Evolutionary conservation across 2,329 filamentous ascomycete species (phyloP).

Genomic region (Exophiala sp.): DNA sequence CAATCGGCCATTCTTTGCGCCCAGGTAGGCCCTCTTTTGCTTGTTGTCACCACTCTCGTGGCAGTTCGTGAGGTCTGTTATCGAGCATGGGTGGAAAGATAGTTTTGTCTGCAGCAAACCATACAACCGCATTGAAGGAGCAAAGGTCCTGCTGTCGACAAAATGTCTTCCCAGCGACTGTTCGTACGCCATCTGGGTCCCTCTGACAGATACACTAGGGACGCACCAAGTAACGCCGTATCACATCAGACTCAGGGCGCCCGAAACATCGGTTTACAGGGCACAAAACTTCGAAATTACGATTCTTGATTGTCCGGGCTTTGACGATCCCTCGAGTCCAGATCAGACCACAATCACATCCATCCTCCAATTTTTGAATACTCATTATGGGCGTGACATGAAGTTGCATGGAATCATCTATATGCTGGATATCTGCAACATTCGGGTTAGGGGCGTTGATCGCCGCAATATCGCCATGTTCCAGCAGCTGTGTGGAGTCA

Average conservation of each 20-base stretch:
- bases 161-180: too few species aligned
- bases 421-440: constrained; percentile 8
- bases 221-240: too few species aligned
- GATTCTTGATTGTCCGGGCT: constrained; percentile 22
- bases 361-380: constrained; percentile 7
- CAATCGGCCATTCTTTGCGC: neutral
- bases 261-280: neutral
- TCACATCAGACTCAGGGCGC: too few species aligned
- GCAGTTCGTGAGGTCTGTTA: too few species aligned
- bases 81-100: too few species aligned
- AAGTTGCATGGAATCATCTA: constrained; percentile 10
- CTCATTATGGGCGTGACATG: neutral
- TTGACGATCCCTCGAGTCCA: constrained; percentile 9
- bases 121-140: too few species aligned
- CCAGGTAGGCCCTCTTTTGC: neutral
- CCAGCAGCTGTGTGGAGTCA: constrained; percentile 12
- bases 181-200: neutral
- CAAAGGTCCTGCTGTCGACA: too few species aligned
- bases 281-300: neutral
- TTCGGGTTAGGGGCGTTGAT: constrained; percentile 7
- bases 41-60: too few species aligned
- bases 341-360: constrained; percentile 6
- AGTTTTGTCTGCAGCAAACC: too few species aligned
- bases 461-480: constrained; percentile 15
- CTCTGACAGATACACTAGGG: neutral